Evolutionary conservation across 2,329 filamentous ascomycete species (phyloP), one percentile per base, ranked within the genome.

Genomic region (Ophioceras dolichostomum): DNA sequence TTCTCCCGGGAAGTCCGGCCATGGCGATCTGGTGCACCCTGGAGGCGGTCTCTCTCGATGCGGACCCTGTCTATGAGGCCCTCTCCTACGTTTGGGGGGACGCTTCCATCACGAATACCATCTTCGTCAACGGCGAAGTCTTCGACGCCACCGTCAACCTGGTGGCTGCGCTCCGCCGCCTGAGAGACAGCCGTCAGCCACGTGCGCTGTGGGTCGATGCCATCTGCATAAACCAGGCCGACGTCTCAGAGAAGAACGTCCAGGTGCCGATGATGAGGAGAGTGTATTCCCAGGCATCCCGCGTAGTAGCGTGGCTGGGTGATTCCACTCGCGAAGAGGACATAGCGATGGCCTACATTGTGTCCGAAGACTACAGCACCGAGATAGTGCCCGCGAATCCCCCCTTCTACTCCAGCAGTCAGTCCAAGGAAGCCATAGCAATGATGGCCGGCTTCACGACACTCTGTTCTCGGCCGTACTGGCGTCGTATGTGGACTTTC

Each of bases 261-360:
- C 40, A 40, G 27, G 40, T 42, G 7, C 22, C 18, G 4, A 18
- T 37, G 17, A 42, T 42, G 40, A 31, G 35, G 4, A 26, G 18
- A 4, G 27, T 40, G 4, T 42, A 40, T 26, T 28, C 17, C n/a
- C 14, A 10, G 2, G 37, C 40, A 4, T 14, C 14, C 32, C 19
- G 22, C 3, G 40, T 41, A n/a, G 18, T 41, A 3, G 33, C 33
- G 4, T 41, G 37, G 37, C 33, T 41, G 14, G 37, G 37, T 10
- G 12, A 16, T 10, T 35, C 20, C 20, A 35, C 13, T 10, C 8
- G 13, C 33, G 24, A 14, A 14, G 16, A 7, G 20, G n/a, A 26
- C 5, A 24, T n/a, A 3, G 16, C 12, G 7, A 12, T 12, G 7
- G 21, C 6, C 19, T 18, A 18, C 3, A 6, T 22, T 13, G 12